A percentile compares a stretch with the other conserved stretches of the same genome.
phyloP scores from a whole-genome alignment of 495 filamentous ascomycete species.

The Talaromyces liani region DNA sequence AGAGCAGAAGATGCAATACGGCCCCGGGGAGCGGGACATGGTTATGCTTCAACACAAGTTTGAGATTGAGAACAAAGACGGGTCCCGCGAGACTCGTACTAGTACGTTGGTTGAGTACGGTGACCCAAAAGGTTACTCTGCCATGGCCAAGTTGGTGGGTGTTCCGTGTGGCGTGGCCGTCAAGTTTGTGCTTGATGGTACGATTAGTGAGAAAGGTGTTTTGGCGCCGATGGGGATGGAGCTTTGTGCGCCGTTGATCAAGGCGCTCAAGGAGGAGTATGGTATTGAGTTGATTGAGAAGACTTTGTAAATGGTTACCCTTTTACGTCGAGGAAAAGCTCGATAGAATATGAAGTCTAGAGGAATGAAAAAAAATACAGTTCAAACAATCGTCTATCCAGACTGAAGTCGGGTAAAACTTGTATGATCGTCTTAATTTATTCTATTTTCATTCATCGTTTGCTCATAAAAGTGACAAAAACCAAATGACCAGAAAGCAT shows the following conservation, averaged over 20 bases:
- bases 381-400: background rate
- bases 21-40: conserved; percentile 74
- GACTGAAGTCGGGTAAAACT: too few relatives aligned
- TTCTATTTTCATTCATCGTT: background rate
- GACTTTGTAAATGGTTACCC: conserved; percentile 21
- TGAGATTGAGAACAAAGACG: conserved; percentile 77
- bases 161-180: conserved; percentile 56
- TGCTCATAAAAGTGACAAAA: conserved; percentile 3
- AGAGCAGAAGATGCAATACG: conserved; percentile 89
- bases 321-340: too few relatives aligned
- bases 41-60: conserved; percentile 92
- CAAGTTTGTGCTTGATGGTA: conserved; percentile 78
- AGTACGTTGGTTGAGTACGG: conserved; percentile 85
- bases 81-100: conserved; percentile 63
- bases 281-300: conserved; percentile 40
- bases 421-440: background rate
- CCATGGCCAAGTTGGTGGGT: conserved; percentile 84
- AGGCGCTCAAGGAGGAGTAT: conserved; percentile 61
- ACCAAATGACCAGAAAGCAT: background rate
- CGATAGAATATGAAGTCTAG: background rate
- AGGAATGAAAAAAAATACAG: background rate
- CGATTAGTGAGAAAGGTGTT: conserved; percentile 67
- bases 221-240: conserved; percentile 72
- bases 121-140: conserved; percentile 70
- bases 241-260: conserved; percentile 59